These are phyloP conservation scores for Trypanosomatidae sp. DNA, from an alignment of 208 protist species.

Conservation along the genomic window DNA sequence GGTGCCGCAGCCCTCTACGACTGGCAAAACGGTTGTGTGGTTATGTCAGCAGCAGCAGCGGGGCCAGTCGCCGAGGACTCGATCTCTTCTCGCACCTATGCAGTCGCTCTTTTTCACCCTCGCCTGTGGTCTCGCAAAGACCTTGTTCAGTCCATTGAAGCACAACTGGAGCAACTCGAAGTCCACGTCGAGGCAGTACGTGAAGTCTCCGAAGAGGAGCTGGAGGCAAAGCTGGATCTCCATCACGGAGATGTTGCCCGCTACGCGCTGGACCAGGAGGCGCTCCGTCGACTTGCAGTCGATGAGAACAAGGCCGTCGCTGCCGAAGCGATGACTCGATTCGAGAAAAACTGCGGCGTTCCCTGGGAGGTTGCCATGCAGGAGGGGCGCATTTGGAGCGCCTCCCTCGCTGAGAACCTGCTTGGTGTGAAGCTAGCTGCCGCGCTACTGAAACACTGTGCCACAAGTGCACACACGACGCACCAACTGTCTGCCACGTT, in stretches of 20 bases:
- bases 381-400: conserved; percentile 69
- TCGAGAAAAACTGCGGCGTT: conserved; percentile 47
- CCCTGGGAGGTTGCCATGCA: conserved; percentile 53
- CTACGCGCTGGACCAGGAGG: conserved; percentile 53
- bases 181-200: conserved; percentile 40
- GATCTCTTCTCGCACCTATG: conserved; percentile 4
- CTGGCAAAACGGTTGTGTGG: conserved; percentile 10
- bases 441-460: conserved; percentile 42
- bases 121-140: conserved; percentile 16
- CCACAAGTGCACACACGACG: conserved; percentile 2
- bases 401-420: conserved; percentile 60
- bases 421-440: conserved; percentile 63
- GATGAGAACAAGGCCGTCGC: conserved; percentile 25
- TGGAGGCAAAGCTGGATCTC: conserved; percentile 59
- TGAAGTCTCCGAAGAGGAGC: conserved; percentile 39
- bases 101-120: conserved; percentile 42
- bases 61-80: neutral
- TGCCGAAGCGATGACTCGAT: conserved; percentile 21
- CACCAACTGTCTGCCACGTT: conserved; percentile 10
- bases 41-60: neutral
- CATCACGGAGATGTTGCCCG: conserved; percentile 69
- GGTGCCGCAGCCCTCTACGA: conserved; percentile 17
- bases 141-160: conserved; percentile 31
- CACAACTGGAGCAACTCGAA: conserved; percentile 16
- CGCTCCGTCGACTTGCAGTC: conserved; percentile 12